A percentile compares a stretch with the other conserved stretches of the same genome.
phyloP scores from a whole-genome alignment of 768 basidiomycete genomes.

The Amanita inopinata region DNA sequence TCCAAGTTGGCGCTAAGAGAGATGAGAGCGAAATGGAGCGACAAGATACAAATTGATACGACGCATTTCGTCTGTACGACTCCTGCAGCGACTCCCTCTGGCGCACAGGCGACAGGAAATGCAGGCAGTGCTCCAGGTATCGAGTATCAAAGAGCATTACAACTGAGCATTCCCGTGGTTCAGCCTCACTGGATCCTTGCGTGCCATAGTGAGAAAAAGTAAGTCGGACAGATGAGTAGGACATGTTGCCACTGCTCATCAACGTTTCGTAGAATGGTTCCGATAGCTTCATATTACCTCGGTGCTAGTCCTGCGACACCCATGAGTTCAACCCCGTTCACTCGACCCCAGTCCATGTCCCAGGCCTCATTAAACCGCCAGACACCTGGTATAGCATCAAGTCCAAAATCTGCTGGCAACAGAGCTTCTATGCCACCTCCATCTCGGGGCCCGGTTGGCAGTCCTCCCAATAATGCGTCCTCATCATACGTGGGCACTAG shows the following conservation, averaged over 20 bases:
- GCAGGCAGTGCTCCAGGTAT: slow-evolving; percentile 56
- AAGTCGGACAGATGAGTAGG: slow-evolving; percentile 19
- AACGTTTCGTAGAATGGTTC: slow-evolving; percentile 57
- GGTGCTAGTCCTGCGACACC: slow-evolving; percentile 49
- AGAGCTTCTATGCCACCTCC: slow-evolving; percentile 64
- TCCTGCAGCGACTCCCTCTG: slow-evolving; percentile 57
- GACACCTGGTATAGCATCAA: slow-evolving; percentile 24
- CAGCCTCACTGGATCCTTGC: slow-evolving; percentile 93
- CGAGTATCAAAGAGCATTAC: slow-evolving; percentile 91
- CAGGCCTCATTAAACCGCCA: slow-evolving; percentile 46
- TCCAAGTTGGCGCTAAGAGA: slow-evolving; percentile 71
- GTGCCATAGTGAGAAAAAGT: slow-evolving; percentile 81
- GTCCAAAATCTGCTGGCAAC: slow-evolving; percentile 27
- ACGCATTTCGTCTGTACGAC: slow-evolving; percentile 97
- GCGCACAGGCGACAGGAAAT: slow-evolving; percentile 45
- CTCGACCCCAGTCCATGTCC: slow-evolving; percentile 70
- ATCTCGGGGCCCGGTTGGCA: slow-evolving; percentile 38
- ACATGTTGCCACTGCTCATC: not conserved
- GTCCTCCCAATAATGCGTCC: slow-evolving; percentile 31
- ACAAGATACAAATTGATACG: slow-evolving; percentile 94
- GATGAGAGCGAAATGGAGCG: slow-evolving; percentile 87
- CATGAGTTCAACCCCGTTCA: slow-evolving; percentile 27
- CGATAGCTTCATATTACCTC: slow-evolving; percentile 77
- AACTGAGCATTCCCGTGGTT: slow-evolving; percentile 90
- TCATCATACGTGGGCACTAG: slow-evolving; percentile 19